Conservation (phyloP, 2,329 filamentous ascomycete species). For the Pestalotiopsis fici region DNA sequence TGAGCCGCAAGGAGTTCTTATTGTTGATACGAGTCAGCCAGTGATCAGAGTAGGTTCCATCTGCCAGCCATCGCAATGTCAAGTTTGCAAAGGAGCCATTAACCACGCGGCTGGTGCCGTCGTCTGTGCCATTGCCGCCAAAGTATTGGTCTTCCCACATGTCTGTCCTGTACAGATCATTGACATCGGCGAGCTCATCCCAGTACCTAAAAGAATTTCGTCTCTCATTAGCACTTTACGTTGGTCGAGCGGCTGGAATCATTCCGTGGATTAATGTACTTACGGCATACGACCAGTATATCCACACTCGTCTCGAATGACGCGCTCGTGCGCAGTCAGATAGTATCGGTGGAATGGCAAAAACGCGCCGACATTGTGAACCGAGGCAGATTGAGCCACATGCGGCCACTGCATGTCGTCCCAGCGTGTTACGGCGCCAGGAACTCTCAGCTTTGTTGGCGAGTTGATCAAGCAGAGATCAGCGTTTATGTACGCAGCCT, state of each 20-base stretch:
- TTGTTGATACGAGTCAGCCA: not conserved
- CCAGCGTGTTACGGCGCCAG: not conserved
- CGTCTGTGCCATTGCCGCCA: not conserved
- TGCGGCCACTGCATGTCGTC: not conserved
- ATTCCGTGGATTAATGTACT: too few relatives aligned
- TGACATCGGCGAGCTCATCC: not conserved
- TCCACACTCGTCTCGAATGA: conserved; percentile 15
- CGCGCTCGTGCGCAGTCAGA: conserved; percentile 9
- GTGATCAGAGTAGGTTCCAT: not conserved
- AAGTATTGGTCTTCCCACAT: not conserved
- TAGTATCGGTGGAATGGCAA: conserved; percentile 17
- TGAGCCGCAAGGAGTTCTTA: not conserved
- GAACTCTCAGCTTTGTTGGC: not conserved
- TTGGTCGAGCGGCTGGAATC: too few relatives aligned
- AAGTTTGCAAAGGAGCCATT: not conserved
- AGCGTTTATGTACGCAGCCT: not conserved
- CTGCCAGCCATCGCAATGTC: not conserved
- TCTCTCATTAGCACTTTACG: too few relatives aligned
- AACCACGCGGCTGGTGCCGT: not conserved
- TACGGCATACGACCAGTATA: conserved; percentile 16
- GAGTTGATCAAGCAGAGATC: conserved; percentile 1
- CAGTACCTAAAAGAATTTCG: not conserved
- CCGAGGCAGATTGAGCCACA: not conserved
- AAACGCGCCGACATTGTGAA: conserved; percentile 20
- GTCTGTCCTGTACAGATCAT: not conserved